Percentiles rank a stretch among this genome's conserved stretches.
Conservation (phyloP, 2,329 filamentous ascomycete genomes). For the Pseudocercospora ulei region DNA sequence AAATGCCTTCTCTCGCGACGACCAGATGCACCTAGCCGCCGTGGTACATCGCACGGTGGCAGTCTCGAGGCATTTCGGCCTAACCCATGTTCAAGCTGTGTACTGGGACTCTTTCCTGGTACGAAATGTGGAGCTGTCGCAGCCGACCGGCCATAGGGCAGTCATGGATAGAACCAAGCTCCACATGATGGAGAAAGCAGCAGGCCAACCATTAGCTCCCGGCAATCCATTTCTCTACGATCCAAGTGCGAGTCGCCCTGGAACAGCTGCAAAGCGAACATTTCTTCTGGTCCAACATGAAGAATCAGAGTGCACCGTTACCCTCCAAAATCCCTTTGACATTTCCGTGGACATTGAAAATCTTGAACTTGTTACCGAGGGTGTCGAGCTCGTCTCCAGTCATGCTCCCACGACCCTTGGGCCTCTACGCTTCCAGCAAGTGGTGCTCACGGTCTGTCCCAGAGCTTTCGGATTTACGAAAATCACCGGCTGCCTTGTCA, state of each 20-base stretch:
- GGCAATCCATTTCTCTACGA: slow-evolving; percentile 89
- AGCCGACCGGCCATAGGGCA: slow-evolving; percentile 15
- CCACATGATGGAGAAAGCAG: slow-evolving; percentile 12
- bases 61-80: slow-evolving; percentile 64
- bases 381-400: slow-evolving; percentile 59
- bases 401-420: slow-evolving; percentile 60
- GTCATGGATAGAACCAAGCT: slow-evolving; percentile 24
- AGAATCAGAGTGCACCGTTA: slow-evolving; percentile 65
- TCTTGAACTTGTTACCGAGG: slow-evolving; percentile 63
- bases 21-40: slow-evolving; percentile 72
- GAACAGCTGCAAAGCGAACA: slow-evolving; percentile 45
- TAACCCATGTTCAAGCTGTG: slow-evolving; percentile 61
- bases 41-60: slow-evolving; percentile 77
- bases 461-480: slow-evolving; percentile 57
- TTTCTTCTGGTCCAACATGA: slow-evolving; percentile 70
- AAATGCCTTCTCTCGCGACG: slow-evolving; percentile 47
- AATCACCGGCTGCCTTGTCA: slow-evolving; percentile 68
- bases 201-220: slow-evolving; percentile 14
- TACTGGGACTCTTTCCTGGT: slow-evolving; percentile 98
- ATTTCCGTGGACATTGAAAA: slow-evolving; percentile 84
- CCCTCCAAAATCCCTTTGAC: slow-evolving; percentile 87
- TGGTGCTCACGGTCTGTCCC: slow-evolving; percentile 61
- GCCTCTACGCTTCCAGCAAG: slow-evolving; percentile 70
- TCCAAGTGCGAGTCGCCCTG: slow-evolving; percentile 65
- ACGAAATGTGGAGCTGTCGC: slow-evolving; percentile 62